Evolutionary conservation across 2,329 filamentous ascomycete species (phyloP).

Genomic region (Talaromyces sp.): DNA sequence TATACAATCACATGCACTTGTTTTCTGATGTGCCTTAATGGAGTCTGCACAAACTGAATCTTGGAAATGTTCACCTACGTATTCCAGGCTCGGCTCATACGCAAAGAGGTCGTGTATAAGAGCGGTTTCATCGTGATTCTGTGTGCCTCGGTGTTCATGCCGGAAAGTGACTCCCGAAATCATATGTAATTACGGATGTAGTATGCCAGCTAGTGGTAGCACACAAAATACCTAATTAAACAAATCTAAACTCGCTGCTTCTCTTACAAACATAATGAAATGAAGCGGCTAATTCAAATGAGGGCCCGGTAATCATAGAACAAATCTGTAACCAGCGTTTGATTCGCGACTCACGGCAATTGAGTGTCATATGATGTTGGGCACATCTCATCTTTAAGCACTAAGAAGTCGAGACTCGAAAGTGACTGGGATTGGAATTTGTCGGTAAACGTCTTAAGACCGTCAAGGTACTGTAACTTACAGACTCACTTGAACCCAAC

Average conservation of each 20-base stretch:
- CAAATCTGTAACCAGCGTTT: background rate
- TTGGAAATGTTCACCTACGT: conserved; percentile 23
- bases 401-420: background rate
- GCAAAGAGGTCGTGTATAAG: background rate
- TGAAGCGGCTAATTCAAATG: background rate
- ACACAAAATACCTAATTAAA: background rate
- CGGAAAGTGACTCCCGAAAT: background rate
- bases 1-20: background rate
- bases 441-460: background rate
- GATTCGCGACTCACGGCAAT: background rate
- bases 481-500: background rate
- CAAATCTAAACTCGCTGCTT: background rate
- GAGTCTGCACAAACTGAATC: conserved; percentile 23
- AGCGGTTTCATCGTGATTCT: background rate
- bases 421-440: background rate
- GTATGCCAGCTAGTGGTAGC: background rate
- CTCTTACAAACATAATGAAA: background rate
- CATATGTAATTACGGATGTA: background rate
- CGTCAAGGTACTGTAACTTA: background rate
- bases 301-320: background rate
- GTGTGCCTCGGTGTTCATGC: background rate
- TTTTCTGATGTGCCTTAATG: background rate
- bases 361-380: background rate
- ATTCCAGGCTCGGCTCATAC: background rate
- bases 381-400: background rate